Conservation (phyloP, 495 filamentous ascomycete genomes). For the Pseudevernia furfuracea region DNA sequence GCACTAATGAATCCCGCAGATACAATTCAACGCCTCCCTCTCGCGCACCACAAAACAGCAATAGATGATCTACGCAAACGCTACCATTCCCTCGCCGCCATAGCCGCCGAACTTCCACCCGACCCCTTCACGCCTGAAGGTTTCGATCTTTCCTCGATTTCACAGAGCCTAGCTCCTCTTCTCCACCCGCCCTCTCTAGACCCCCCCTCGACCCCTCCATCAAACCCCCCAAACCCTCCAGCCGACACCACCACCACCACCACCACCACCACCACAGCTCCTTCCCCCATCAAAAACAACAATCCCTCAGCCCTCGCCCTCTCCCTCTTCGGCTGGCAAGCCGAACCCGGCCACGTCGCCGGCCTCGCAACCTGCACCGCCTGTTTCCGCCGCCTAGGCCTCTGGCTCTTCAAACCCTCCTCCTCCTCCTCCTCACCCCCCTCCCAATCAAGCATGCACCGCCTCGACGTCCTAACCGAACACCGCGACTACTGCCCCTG, state of each 20-base stretch:
- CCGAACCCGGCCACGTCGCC: constrained; percentile 51
- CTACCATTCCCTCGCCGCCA: constrained; percentile 47
- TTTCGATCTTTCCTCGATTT: constrained; percentile 35
- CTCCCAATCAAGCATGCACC: constrained; percentile 53
- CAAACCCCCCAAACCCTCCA: constrained; percentile 28
- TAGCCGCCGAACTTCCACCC: constrained; percentile 44
- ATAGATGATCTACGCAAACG: constrained; percentile 50
- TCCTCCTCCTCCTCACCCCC: constrained; percentile 35
- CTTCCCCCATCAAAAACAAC: constrained; percentile 32
- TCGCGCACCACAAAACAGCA: constrained; percentile 50
- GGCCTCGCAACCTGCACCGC: constrained; percentile 70
- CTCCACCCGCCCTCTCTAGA: constrained; percentile 26
- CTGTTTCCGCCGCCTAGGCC: constrained; percentile 80
- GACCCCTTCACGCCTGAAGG: constrained; percentile 42
- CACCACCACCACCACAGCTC: constrained; percentile 30
- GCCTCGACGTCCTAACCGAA: constrained; percentile 58
- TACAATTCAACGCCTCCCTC: constrained; percentile 48
- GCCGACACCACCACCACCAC: constrained; percentile 25
- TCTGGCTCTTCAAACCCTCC: constrained; percentile 82
- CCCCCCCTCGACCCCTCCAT: background rate
- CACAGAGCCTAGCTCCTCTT: constrained; percentile 21
- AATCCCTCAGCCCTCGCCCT: constrained; percentile 63
- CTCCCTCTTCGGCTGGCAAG: constrained; percentile 81
- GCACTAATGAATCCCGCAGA: constrained; percentile 28
- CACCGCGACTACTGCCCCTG: constrained; percentile 81